Percentiles rank a stretch among this genome's conserved stretches.
Evolutionary conservation across 2,329 filamentous ascomycete genomes (phyloP).

Genomic region (Cercospora zeina): DNA sequence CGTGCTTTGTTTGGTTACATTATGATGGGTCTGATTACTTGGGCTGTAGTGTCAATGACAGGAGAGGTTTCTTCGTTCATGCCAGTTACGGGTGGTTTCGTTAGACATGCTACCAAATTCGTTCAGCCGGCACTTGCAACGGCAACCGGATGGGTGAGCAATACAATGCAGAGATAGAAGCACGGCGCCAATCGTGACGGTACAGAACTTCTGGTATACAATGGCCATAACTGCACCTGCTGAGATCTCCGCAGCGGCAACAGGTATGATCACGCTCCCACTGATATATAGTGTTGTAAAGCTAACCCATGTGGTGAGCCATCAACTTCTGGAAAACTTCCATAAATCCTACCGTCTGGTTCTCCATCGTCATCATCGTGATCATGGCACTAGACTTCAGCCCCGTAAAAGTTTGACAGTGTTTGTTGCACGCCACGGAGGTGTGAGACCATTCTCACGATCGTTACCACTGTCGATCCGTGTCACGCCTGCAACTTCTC

Average conservation of each 20-base stretch:
- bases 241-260: constrained; percentile 23
- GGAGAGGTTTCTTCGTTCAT: constrained; percentile 44
- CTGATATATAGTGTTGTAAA: not conserved
- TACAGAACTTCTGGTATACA: constrained; percentile 40
- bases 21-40: constrained; percentile 42
- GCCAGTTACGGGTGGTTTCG: constrained; percentile 44
- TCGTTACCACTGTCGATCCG: not conserved
- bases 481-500: not conserved
- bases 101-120: constrained; percentile 43
- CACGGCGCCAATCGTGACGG: not conserved
- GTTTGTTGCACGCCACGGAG: not conserved
- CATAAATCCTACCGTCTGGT: constrained; percentile 41
- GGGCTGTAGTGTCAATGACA: constrained; percentile 40
- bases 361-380: constrained; percentile 40
- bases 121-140: constrained; percentile 42
- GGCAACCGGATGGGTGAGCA: constrained; percentile 39
- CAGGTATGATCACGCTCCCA: not conserved
- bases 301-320: constrained; percentile 8
- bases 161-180: not conserved
- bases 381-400: constrained; percentile 40
- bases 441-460: not conserved
- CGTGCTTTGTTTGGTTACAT: constrained; percentile 42
- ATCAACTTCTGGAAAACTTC: constrained; percentile 36
- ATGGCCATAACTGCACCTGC: constrained; percentile 27
- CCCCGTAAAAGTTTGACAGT: constrained; percentile 26